phyloP scores from a whole-genome alignment of 176 grass and related monocot species.

The Rhynchospora breviuscula region DNA sequence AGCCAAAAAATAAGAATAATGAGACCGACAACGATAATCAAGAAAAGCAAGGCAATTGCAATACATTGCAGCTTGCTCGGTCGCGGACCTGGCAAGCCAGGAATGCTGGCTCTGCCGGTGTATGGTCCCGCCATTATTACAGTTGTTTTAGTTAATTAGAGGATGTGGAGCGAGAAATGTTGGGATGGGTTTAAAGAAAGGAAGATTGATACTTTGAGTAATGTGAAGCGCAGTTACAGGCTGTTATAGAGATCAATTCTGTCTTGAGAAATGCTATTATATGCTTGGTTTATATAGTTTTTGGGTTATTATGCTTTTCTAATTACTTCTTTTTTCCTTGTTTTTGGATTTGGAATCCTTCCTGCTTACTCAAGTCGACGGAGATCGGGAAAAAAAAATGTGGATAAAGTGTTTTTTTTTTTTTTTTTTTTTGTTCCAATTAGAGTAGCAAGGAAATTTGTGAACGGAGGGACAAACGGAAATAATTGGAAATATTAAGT shows the following conservation, averaged over 20 bases:
- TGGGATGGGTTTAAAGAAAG: conserved; percentile 29
- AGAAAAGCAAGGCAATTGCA: conserved; percentile 29
- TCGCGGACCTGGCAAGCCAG: not conserved
- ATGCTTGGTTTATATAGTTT: not conserved
- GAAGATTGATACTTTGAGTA: conserved; percentile 52
- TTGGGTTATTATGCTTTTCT: not conserved
- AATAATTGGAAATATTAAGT: not conserved
- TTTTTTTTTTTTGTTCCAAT: not conserved
- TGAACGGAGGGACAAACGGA: conserved; percentile 28
- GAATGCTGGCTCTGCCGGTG: not conserved
- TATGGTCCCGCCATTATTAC: conserved; percentile 33
- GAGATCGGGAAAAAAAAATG: not conserved
- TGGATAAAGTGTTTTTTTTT: not conserved
- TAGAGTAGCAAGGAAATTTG: not conserved
- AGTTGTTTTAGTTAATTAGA: not conserved
- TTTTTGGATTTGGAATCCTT: conserved; percentile 75
- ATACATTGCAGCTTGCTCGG: conserved; percentile 30
- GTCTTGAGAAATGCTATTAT: not conserved
- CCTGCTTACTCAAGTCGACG: conserved; percentile 33
- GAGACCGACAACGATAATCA: conserved; percentile 26
- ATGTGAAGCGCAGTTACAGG: conserved; percentile 21
- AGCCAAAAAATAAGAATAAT: conserved; percentile 57
- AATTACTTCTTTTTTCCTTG: conserved; percentile 24
- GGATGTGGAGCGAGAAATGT: not conserved
- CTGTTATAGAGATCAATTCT: conserved; percentile 31